Evolutionary conservation across 306 rosid species (phyloP).

Genomic region (Inga laurina): DNA sequence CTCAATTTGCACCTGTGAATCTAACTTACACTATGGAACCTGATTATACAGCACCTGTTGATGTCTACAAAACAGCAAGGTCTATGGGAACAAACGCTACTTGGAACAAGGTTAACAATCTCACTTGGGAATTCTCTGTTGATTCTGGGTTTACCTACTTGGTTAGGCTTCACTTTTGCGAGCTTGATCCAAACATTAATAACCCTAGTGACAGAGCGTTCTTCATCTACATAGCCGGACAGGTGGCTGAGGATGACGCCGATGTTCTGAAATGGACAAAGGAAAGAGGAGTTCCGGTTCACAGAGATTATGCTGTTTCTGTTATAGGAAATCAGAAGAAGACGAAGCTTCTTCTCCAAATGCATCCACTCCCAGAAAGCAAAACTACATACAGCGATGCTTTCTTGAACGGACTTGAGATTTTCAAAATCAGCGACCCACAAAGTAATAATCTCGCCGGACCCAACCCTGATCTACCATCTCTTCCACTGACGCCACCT

Average conservation of each 20-base stretch:
- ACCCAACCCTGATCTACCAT: neutral
- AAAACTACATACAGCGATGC: neutral
- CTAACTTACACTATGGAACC: neutral
- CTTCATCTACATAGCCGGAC: slow-evolving; percentile 29
- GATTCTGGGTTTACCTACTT: slow-evolving; percentile 11
- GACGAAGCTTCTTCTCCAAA: slow-evolving; percentile 13
- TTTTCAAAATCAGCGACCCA: slow-evolving; percentile 35
- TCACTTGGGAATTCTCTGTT: neutral
- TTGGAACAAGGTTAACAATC: neutral
- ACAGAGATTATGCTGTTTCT: slow-evolving; percentile 2
- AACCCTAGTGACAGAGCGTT: neutral
- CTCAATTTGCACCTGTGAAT: rapidly evolving
- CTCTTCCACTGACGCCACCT: neutral
- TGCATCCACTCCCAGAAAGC: neutral
- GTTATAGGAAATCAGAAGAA: neutral
- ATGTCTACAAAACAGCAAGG: slow-evolving; percentile 28
- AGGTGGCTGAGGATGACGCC: neutral
- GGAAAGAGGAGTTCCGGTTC: slow-evolving; percentile 6
- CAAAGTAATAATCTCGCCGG: slow-evolving; percentile 20
- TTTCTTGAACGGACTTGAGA: slow-evolving; percentile 30
- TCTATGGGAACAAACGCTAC: slow-evolving; percentile 20
- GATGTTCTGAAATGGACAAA: slow-evolving; percentile 30
- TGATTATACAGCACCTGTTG: slow-evolving; percentile 38
- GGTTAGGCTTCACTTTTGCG: slow-evolving; percentile 15
- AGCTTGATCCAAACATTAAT: neutral